phyloP scores from a whole-genome alignment of 2,329 filamentous ascomycete genomes.

The Trichophyton verrucosum region DNA sequence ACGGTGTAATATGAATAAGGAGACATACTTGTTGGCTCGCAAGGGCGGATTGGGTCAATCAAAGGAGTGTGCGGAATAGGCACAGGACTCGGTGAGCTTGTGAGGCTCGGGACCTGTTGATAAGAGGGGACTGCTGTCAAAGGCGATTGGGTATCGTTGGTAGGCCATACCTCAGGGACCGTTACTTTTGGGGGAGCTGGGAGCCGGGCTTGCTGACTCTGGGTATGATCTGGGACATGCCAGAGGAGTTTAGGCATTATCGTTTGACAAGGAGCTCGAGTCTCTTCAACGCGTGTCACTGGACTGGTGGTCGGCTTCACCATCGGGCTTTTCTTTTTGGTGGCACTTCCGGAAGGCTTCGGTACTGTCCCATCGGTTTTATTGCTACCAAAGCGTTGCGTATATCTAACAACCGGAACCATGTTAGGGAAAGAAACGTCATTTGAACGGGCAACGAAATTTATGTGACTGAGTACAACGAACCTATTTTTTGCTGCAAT shows the following conservation, averaged over 20 bases:
- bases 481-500: conserved; percentile 7
- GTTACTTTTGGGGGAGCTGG: not conserved
- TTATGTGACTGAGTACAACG: not conserved
- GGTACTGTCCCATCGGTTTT: not conserved
- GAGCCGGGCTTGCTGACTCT: not conserved
- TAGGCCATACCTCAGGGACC: not conserved
- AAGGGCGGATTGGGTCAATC: not conserved
- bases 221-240: conserved; percentile 6
- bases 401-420: not conserved
- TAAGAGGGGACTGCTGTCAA: not conserved
- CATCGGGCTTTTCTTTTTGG: not conserved
- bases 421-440: not conserved
- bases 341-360: not conserved
- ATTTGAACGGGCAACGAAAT: not conserved
- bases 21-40: conserved; percentile 1
- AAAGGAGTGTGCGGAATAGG: not conserved
- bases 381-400: conserved; percentile 3
- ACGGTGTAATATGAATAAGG: conserved; percentile 3
- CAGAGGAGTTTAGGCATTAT: conserved; percentile 7
- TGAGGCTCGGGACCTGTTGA: conserved; percentile 3
- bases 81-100: conserved; percentile 3
- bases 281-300: not conserved
- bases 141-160: not conserved
- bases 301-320: not conserved
- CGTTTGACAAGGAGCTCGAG: not conserved